phyloP scores from a whole-genome alignment of 2,329 filamentous ascomycete species.

The Neophaeococcomyces mojaviensis region DNA sequence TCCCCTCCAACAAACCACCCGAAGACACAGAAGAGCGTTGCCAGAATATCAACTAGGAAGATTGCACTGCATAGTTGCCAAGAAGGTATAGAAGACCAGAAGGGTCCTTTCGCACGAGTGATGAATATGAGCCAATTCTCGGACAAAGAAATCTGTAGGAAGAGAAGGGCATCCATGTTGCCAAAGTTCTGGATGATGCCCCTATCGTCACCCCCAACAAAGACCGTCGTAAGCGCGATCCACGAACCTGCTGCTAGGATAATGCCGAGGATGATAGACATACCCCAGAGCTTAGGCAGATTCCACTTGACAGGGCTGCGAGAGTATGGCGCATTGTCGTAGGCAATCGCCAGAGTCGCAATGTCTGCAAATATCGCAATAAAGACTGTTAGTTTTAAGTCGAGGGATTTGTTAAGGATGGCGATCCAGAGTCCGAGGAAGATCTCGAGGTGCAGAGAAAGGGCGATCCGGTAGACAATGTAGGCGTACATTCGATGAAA shows the following conservation, averaged over 20 bases:
- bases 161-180: constrained; percentile 71
- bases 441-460: constrained; percentile 85
- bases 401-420: constrained; percentile 74
- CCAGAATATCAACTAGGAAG: constrained; percentile 70
- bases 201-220: constrained; percentile 57
- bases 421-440: constrained; percentile 89
- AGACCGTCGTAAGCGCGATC: constrained; percentile 84
- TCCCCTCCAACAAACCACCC: constrained; percentile 67
- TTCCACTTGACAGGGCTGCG: constrained; percentile 91
- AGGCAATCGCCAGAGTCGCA: constrained; percentile 83
- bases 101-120: constrained; percentile 83
- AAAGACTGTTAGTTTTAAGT: constrained; percentile 84
- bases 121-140: constrained; percentile 98
- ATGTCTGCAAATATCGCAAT: constrained; percentile 93
- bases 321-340: constrained; percentile 85
- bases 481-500: constrained; percentile 97
- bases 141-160: constrained; percentile 82
- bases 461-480: constrained; percentile 87
- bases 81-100: constrained; percentile 83
- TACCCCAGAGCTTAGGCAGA: constrained; percentile 86
- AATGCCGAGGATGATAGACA: constrained; percentile 75
- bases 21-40: constrained; percentile 78
- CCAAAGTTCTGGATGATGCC: constrained; percentile 89
- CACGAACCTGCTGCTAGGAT: constrained; percentile 77
- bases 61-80: constrained; percentile 78